phyloP scores from a whole-genome alignment of 2,329 filamentous ascomycete genomes.

The Trichoderma sp. region DNA sequence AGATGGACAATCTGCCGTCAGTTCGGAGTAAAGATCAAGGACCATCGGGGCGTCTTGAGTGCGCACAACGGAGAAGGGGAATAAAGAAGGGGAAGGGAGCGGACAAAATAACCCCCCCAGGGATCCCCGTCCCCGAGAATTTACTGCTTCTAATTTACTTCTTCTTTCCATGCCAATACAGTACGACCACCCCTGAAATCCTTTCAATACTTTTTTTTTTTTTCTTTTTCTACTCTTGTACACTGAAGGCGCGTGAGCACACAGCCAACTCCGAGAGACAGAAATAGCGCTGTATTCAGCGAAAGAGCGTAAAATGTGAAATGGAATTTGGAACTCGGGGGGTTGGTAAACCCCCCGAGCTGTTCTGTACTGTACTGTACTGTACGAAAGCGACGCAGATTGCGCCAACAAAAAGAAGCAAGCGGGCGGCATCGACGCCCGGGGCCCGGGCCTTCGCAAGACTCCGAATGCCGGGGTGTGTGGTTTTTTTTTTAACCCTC shows the following conservation, averaged over 20 bases:
- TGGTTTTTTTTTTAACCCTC: background rate
- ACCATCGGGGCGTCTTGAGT: background rate
- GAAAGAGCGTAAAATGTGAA: background rate
- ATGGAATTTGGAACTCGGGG: no score
- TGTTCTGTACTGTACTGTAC: background rate
- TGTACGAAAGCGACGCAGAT: background rate
- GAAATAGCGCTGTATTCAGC: background rate
- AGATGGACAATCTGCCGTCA: background rate
- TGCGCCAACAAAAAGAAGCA: background rate
- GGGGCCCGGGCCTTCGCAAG: slow-evolving; percentile 11
- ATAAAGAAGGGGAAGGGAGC: background rate
- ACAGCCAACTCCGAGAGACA: background rate
- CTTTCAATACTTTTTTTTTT: background rate
- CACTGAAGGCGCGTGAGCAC: no score
- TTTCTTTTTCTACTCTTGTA: background rate
- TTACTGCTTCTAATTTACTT: background rate
- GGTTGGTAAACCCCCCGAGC: background rate
- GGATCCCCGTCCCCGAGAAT: background rate
- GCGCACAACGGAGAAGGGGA: background rate
- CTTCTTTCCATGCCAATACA: background rate
- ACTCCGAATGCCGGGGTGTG: slow-evolving; percentile 15
- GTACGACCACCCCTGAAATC: background rate
- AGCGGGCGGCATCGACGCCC: background rate
- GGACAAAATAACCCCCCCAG: background rate
- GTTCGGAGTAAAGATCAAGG: background rate